Base-by-base conservation (phyloP, 805 yeast genomes). In the Candida nitratophila region DNA sequence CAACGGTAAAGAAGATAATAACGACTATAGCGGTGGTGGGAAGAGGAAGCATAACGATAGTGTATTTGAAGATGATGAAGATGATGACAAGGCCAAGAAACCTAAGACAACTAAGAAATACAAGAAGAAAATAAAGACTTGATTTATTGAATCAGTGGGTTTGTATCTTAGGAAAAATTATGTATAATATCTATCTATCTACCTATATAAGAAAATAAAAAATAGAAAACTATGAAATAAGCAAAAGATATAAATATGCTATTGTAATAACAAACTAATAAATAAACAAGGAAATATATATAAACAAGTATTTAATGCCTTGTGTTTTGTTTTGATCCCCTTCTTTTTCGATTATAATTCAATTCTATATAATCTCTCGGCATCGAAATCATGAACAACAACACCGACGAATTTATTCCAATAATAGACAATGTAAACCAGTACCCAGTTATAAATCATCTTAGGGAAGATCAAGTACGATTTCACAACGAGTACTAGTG, bases 351-450 rank as follows among this genome's bases (percentile, higher is more conserved):
- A 20, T 44, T 42, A 53, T 29, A 55, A 44, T 27, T 55, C 57
- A n/a, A 56, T 35, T 33, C 50, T 46, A 43, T 59, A 65, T 40
- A 65, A 52, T 42, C 65, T 51, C 20, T 55, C 46, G 11, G 53
- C 43, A 46, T 63, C 65, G 39, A 63, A 63, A 39, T 62, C 65
- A 29, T 59, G 57, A 16, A 59, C 50, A 27, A 59, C 66, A 37
- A 71, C 73, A n/a, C 95, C 96, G 44, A 87, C 71, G 57, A 87
- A 85, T 32, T 59, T 60, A 55, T 83, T 81, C 96, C 96, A 91
- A 60, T 76, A 71, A 34, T 70, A 66, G 46, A 73, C 74, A 32
- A 76, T 39, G 47, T 79, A 69, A 44, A 71, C 65, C 40, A 88
- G 50, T 10, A 65, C 50, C 44, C 77, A 50, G 32, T 75, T 71